Percentiles rank a stretch among this genome's conserved stretches.
Evolutionary conservation across 2,329 filamentous ascomycete species (phyloP).

Genomic region (Paramyrothecium sp.): DNA sequence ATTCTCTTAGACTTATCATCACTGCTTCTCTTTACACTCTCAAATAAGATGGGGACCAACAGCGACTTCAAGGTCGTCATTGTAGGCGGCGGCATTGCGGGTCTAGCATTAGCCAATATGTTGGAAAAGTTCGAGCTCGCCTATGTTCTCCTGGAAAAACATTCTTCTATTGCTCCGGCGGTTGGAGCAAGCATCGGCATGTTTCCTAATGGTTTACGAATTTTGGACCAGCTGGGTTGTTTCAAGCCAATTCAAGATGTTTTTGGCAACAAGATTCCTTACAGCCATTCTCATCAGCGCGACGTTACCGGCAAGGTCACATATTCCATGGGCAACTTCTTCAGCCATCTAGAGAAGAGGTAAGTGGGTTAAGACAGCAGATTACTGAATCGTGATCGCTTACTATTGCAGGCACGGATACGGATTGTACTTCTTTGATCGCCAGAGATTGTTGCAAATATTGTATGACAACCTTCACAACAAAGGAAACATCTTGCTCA

Average conservation of each 20-base stretch:
- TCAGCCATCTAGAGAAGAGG: no score
- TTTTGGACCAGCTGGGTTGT: constrained; percentile 46
- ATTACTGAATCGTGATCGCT: no score
- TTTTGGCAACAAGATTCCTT: no score
- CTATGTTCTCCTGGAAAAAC: constrained; percentile 46
- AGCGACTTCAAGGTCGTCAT: constrained; percentile 24
- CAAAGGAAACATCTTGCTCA: constrained; percentile 18
- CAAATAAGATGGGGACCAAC: no score
- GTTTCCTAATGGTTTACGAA: constrained; percentile 37
- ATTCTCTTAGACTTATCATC: no score
- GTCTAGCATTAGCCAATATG: constrained; percentile 27
- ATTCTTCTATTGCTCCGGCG: constrained; percentile 37
- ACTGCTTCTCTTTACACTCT: no score
- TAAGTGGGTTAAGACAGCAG: no score
- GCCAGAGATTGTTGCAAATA: constrained; percentile 27
- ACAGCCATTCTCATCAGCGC: no score
- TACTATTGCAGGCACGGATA: constrained; percentile 21
- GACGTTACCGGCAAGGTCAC: no score
- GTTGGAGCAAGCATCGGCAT: constrained; percentile 47
- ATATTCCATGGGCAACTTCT: no score
- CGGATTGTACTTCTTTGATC: constrained; percentile 29
- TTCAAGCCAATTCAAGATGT: constrained; percentile 15
- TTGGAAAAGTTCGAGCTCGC: constrained; percentile 44
- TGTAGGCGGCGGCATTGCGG: constrained; percentile 45
- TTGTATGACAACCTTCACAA: constrained; percentile 30